phyloP scores from a whole-genome alignment of 495 filamentous ascomycete genomes.

The Penicillium soppii region DNA sequence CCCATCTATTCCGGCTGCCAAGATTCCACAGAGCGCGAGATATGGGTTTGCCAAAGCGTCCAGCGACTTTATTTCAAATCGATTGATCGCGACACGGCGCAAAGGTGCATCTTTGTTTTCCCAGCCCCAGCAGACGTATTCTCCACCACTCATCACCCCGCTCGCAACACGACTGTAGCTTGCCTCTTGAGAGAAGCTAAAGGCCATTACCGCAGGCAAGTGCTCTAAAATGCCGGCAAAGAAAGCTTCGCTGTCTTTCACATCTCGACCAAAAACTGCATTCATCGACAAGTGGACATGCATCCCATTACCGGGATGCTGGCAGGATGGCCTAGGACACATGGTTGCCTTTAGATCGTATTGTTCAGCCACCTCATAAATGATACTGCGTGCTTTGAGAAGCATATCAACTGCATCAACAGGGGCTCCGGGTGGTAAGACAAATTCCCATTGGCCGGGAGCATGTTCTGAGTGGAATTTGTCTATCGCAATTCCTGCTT shows the following conservation, averaged over 20 bases:
- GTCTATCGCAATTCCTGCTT: conserved; percentile 67
- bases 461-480: conserved; percentile 78
- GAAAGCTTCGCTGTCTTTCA: conserved; percentile 32
- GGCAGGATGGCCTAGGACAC: conserved; percentile 66
- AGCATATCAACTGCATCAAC: conserved; percentile 71
- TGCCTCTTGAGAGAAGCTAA: conserved; percentile 34
- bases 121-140: conserved; percentile 46
- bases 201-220: conserved; percentile 34
- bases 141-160: conserved; percentile 56
- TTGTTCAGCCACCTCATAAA: conserved; percentile 45
- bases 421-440: conserved; percentile 63
- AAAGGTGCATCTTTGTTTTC: conserved; percentile 47
- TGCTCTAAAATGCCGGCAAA: conserved; percentile 37
- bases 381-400: conserved; percentile 68
- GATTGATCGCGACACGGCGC: conserved; percentile 35
- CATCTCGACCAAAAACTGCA: too few species aligned
- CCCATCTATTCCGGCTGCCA: too few species aligned
- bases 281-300: conserved; percentile 45
- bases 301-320: conserved; percentile 36
- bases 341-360: conserved; percentile 68
- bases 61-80: conserved; percentile 43
- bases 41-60: conserved; percentile 47
- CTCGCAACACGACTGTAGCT: conserved; percentile 44
- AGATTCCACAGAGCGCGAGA: too few species aligned
- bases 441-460: conserved; percentile 78